Percentiles rank a stretch among this genome's conserved stretches.
phyloP scores from a whole-genome alignment of 306 rosid species.

The Begonia masoniana region DNA sequence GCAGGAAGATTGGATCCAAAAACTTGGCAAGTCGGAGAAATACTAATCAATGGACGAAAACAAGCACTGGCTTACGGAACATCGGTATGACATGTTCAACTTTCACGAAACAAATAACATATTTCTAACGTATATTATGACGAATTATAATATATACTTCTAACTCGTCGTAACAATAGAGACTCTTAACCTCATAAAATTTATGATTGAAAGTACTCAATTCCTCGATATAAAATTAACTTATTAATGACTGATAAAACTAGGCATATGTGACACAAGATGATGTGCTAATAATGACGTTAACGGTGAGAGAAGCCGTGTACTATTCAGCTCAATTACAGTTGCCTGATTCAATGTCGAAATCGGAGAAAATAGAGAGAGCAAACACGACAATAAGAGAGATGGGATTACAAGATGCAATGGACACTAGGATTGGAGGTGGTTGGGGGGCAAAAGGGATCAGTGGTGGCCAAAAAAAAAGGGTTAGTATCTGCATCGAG shows the following conservation, averaged over 20 bases:
- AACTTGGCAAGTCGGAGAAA: conserved; percentile 19
- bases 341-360: conserved; percentile 44
- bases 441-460: conserved; percentile 43
- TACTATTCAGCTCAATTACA: conserved; percentile 56
- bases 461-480: conserved; percentile 60
- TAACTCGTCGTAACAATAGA: not conserved
- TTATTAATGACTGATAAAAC: not conserved
- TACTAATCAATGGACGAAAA: conserved; percentile 27
- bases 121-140: too few relatives aligned
- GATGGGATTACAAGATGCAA: conserved; percentile 53
- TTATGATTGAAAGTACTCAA: not conserved
- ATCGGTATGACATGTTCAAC: conserved; percentile 18
- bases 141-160: too few relatives aligned
- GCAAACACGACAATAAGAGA: conserved; percentile 46
- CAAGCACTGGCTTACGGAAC: conserved; percentile 28
- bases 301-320: conserved; percentile 43
- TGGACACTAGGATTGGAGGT: conserved; percentile 53
- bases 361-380: conserved; percentile 41
- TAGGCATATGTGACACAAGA: conserved; percentile 48
- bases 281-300: conserved; percentile 21
- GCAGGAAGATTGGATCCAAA: conserved; percentile 34
- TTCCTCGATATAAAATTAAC: too few relatives aligned
- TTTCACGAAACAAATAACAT: not conserved
- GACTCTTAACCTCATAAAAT: not conserved
- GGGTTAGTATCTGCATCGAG: conserved; percentile 66